These are phyloP conservation scores for Solanum appendiculatum DNA, from an alignment of 257 asterid genomes.

Conservation along the genomic window DNA sequence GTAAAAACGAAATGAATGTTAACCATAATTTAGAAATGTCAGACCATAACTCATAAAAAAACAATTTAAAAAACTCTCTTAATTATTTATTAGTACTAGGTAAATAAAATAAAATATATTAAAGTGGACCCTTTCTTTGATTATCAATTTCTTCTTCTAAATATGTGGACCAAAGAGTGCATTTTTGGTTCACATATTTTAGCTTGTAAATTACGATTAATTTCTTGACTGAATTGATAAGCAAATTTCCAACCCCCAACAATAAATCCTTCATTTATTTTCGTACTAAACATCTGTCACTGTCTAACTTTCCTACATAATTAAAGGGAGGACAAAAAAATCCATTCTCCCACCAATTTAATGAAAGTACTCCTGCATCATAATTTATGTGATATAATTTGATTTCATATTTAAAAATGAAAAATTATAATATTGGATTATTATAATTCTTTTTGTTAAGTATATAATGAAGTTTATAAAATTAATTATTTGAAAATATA, in stretches of 20 bases:
- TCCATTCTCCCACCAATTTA: neutral
- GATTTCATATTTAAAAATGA: too few relatives aligned
- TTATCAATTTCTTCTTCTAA: neutral
- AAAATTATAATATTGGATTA: too few relatives aligned
- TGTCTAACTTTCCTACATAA: neutral
- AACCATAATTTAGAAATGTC: neutral
- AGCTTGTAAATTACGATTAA: neutral
- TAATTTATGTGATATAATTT: too few relatives aligned
- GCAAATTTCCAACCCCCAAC: neutral
- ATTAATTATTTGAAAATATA: too few relatives aligned
- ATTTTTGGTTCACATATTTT: neutral
- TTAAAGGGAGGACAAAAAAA: neutral
- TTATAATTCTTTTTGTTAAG: neutral
- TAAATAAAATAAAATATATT: too few relatives aligned
- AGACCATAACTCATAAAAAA: neutral
- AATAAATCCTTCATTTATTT: neutral
- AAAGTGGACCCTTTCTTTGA: neutral
- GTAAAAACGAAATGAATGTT: neutral
- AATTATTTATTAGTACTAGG: neutral
- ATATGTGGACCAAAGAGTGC: neutral
- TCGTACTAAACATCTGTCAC: neutral
- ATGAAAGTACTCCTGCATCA: neutral
- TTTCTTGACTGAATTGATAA: neutral
- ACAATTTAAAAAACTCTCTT: neutral
- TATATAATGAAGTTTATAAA: neutral